Conservation (phyloP, 257 asterid species). For the Nicotiana obtusifolia region DNA sequence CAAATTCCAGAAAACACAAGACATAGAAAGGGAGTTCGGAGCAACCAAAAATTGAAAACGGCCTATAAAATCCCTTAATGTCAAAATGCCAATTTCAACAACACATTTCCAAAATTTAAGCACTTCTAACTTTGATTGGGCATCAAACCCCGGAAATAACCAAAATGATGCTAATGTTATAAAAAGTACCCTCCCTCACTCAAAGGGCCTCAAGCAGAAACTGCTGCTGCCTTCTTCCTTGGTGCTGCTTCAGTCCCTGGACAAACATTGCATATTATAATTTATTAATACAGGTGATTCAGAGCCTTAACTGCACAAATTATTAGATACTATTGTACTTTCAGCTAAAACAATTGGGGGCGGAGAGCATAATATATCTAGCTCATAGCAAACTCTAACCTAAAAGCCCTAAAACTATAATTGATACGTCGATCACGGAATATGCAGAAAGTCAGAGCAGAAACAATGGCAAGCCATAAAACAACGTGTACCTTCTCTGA, state of each 20-base stretch:
- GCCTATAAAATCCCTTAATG: slow-evolving; percentile 1
- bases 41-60: neutral
- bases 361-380: neutral
- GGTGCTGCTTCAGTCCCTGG: slow-evolving; percentile 88
- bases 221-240: slow-evolving; percentile 74
- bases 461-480: neutral
- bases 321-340: neutral
- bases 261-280: neutral
- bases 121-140: slow-evolving; percentile 14
- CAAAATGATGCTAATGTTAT: slow-evolving; percentile 6
- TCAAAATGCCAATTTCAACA: slow-evolving; percentile 23
- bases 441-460: neutral
- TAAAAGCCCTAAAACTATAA: no score
- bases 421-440: neutral
- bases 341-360: no score
- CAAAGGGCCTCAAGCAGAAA: slow-evolving; percentile 31
- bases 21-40: neutral
- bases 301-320: neutral
- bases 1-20: neutral
- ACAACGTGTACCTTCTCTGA: slow-evolving; percentile 51
- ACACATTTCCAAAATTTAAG: slow-evolving; percentile 15
- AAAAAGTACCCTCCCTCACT: slow-evolving; percentile 19
- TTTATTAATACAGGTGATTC: neutral
- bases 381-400: neutral
- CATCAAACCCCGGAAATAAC: slow-evolving; percentile 11